phyloP scores from a whole-genome alignment of 2,329 filamentous ascomycete species.

The Alternaria ventricosa region DNA sequence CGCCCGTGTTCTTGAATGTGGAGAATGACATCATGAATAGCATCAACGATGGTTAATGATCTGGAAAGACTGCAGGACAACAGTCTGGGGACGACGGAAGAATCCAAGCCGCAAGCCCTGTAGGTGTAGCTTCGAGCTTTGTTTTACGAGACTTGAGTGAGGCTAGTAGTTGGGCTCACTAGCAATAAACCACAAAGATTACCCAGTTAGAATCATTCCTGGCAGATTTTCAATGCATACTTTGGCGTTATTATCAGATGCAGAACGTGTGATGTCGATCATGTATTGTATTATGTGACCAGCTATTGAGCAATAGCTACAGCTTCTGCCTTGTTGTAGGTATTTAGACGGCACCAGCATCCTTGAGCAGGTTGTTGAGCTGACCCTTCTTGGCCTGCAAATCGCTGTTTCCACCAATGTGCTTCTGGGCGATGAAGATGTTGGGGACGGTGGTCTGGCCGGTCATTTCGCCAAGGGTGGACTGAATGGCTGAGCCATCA shows the following conservation, averaged over 20 bases:
- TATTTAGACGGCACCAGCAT: constrained; percentile 67
- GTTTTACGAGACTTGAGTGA: constrained; percentile 10
- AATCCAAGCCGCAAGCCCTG: constrained; percentile 21
- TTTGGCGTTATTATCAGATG: background rate
- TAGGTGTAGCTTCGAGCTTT: constrained; percentile 7
- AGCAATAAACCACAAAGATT: constrained; percentile 34
- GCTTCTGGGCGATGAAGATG: constrained; percentile 88
- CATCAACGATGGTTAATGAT: constrained; percentile 36
- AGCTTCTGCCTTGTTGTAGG: background rate
- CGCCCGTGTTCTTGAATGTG: constrained; percentile 6
- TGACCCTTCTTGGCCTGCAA: constrained; percentile 71
- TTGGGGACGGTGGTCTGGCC: constrained; percentile 92
- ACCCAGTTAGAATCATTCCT: constrained; percentile 35
- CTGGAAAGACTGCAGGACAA: constrained; percentile 25
- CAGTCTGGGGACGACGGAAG: constrained; percentile 22
- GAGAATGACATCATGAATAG: constrained; percentile 25
- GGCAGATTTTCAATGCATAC: constrained; percentile 14
- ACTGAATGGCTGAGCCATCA: constrained; percentile 83
- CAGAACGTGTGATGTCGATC: background rate
- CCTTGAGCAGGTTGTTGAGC: constrained; percentile 69
- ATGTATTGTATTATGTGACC: background rate
- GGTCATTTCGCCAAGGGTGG: constrained; percentile 79
- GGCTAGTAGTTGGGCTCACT: constrained; percentile 31
- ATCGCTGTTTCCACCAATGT: constrained; percentile 97
- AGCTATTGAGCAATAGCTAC: background rate